Conservation (phyloP, 345 rosid species). For the Turnera subulata region DNA sequence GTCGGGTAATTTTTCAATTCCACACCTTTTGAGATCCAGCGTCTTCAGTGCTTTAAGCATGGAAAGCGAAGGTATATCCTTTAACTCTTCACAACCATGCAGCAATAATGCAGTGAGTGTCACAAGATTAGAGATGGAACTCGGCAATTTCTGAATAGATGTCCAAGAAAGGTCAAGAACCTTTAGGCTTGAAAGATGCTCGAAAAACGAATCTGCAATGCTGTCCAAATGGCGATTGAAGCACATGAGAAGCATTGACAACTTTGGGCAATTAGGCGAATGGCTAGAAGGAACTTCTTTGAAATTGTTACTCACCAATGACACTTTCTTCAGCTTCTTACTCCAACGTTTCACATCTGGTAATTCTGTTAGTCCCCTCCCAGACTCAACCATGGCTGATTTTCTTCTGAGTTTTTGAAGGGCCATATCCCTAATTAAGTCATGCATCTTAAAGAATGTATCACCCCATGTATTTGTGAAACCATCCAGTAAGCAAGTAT, state of each 20-base stretch:
- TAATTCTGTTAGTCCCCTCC: slow-evolving; percentile 4
- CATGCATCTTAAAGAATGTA: slow-evolving; percentile 21
- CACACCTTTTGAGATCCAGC: slow-evolving; percentile 11
- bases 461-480: neutral
- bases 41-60: slow-evolving; percentile 12
- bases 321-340: slow-evolving; percentile 10
- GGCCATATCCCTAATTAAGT: slow-evolving; percentile 23
- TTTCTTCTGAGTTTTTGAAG: slow-evolving; percentile 5
- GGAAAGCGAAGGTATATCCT: slow-evolving; percentile 14
- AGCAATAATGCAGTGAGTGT: slow-evolving; percentile 17
- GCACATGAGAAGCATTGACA: slow-evolving; percentile 11
- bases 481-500: slow-evolving; percentile 13
- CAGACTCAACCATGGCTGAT: slow-evolving; percentile 19
- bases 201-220: slow-evolving; percentile 15
- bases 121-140: slow-evolving; percentile 14
- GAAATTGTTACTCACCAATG: neutral
- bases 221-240: neutral
- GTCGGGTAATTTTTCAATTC: slow-evolving; percentile 8
- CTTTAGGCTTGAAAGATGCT: slow-evolving; percentile 8
- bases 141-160: slow-evolving; percentile 7
- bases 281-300: slow-evolving; percentile 1
- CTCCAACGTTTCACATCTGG: slow-evolving; percentile 20
- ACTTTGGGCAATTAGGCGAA: slow-evolving; percentile 23
- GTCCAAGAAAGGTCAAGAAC: slow-evolving; percentile 15
- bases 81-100: neutral